Evolutionary conservation across 2,329 filamentous ascomycete genomes (phyloP).

Genomic region (Tolypocladium inflatum): DNA sequence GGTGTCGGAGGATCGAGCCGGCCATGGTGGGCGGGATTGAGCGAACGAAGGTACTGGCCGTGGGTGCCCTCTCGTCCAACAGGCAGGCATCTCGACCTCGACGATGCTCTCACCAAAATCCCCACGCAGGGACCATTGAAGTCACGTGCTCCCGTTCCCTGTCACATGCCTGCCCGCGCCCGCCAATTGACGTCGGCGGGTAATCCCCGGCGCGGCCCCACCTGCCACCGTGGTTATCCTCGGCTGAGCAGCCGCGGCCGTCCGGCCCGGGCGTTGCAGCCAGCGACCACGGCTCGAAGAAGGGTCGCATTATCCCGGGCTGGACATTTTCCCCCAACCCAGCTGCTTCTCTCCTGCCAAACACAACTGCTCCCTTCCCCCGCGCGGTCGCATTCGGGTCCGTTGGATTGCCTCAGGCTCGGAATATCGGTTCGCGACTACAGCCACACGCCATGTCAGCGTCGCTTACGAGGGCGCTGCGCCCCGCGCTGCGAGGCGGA

Average conservation of each 20-base stretch:
- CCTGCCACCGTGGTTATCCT: constrained; percentile 14
- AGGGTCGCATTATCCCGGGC: neutral
- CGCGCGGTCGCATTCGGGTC: neutral
- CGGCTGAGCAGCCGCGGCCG: constrained; percentile 8
- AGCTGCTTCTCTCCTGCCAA: neutral
- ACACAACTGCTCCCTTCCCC: neutral
- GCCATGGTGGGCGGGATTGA: constrained; percentile 18
- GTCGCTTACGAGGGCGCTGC: constrained; percentile 39
- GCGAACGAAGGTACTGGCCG: neutral
- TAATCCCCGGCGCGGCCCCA: constrained; percentile 1
- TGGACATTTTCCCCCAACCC: neutral
- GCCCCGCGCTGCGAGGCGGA: constrained; percentile 40
- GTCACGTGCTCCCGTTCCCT: neutral
- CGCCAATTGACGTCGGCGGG: neutral
- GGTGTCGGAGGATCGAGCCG: constrained; percentile 22
- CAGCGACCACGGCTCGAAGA: neutral
- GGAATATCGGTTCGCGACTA: neutral
- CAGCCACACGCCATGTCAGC: constrained; percentile 23
- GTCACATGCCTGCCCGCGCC: constrained; percentile 1
- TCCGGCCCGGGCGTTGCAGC: neutral
- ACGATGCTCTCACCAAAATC: neutral
- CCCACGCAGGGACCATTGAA: neutral
- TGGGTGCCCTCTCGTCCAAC: neutral
- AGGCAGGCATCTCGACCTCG: neutral
- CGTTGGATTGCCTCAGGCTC: neutral